Conservation (phyloP, 78 protist genomes). For the Dictyostelium purpureum region DNA sequence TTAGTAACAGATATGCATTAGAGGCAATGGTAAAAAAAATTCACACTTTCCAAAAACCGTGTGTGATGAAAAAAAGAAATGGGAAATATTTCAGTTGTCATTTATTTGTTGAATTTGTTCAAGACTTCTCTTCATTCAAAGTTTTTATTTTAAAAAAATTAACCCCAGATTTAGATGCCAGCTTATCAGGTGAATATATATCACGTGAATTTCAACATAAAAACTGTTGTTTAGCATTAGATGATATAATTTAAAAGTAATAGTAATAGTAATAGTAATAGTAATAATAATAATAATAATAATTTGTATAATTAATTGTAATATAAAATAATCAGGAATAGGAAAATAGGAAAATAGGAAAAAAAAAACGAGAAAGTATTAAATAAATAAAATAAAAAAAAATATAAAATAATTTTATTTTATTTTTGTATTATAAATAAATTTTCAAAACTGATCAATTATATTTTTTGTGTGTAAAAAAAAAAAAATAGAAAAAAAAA, state of each 20-base stretch:
- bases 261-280: neutral
- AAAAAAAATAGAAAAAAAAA: too few species aligned
- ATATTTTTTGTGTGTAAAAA: too few species aligned
- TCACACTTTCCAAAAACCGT: constrained; percentile 34
- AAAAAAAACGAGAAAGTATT: neutral
- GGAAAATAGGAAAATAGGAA: neutral
- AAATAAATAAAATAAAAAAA: too few species aligned
- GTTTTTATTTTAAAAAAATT: neutral
- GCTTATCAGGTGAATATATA: constrained; percentile 20
- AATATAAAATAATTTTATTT: too few species aligned
- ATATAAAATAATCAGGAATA: neutral
- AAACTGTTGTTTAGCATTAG: constrained; percentile 34
- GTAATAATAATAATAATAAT: neutral
- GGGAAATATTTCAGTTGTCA: neutral
- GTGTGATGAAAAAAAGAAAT: constrained; percentile 21
- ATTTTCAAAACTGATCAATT: too few species aligned
- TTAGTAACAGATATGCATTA: constrained; percentile 19
- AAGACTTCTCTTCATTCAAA: neutral
- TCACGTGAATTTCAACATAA: neutral
- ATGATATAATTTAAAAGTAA: neutral
- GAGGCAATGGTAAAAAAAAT: constrained; percentile 33
- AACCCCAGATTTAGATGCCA: neutral
- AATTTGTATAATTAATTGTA: too few species aligned
- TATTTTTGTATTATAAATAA: too few species aligned
- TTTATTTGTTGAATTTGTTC: constrained; percentile 20